Evolutionary conservation across 768 basidiomycete genomes (phyloP).

Genomic region (Gloeophyllum trabeum): DNA sequence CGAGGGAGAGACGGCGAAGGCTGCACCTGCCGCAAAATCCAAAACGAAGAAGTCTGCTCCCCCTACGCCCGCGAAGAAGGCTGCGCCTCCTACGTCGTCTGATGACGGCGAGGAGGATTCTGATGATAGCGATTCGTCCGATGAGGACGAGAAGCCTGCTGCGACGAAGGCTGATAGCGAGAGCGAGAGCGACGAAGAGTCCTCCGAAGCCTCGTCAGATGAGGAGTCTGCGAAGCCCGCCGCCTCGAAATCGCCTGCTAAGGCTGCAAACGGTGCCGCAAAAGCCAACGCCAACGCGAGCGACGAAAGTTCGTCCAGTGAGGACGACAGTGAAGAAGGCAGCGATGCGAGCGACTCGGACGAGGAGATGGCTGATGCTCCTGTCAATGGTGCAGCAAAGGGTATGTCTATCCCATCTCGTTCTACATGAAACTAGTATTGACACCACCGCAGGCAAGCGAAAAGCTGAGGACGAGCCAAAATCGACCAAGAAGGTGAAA

Average conservation of each 20-base stretch:
- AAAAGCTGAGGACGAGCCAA: conserved; percentile 61
- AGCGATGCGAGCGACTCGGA: conserved; percentile 37
- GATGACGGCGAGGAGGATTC: conserved; percentile 7
- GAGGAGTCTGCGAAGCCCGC: conserved; percentile 15
- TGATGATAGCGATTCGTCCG: conserved; percentile 11
- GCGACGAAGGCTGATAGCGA: conserved; percentile 8
- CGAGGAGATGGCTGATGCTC: conserved; percentile 44
- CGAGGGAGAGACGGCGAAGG: conserved; percentile 12
- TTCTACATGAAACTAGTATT: no score
- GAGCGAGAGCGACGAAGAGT: conserved; percentile 8
- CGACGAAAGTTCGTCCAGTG: conserved; percentile 14
- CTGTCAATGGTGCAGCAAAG: conserved; percentile 17
- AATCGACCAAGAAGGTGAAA: conserved; percentile 76
- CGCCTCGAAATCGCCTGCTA: conserved; percentile 6
- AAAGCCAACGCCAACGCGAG: conserved; percentile 16
- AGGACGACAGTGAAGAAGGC: conserved; percentile 16
- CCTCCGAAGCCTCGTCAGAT: conserved; percentile 13
- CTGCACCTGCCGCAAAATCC: conserved; percentile 10
- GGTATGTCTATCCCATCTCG: conserved; percentile 18
- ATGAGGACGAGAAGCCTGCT: conserved; percentile 7
- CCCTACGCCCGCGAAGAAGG: conserved; percentile 4
- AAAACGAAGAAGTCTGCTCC: conserved; percentile 13
- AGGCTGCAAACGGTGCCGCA: conserved; percentile 14
- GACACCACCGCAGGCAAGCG: conserved; percentile 75
- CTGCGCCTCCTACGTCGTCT: conserved; percentile 8